A percentile compares a stretch with the other conserved stretches of the same genome.
Evolutionary conservation across 768 basidiomycete genomes (phyloP).

Genomic region (Termitomyces bulborhizus): DNA sequence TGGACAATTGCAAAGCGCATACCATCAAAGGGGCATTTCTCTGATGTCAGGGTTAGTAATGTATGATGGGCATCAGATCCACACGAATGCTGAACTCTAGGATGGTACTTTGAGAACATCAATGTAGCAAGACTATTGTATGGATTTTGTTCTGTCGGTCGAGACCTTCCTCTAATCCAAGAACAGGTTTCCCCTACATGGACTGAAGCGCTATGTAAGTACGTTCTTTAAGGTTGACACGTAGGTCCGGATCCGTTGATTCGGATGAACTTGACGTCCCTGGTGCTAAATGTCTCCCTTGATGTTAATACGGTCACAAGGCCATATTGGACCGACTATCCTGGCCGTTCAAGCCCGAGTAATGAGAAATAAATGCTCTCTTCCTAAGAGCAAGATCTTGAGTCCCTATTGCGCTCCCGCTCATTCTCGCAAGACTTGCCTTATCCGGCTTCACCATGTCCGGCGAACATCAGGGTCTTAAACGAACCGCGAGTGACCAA

Average conservation of each 20-base stretch:
- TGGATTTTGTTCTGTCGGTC: too few relatives aligned
- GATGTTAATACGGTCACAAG: conserved; percentile 14
- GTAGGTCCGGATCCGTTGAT: neutral
- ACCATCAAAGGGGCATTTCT: too few relatives aligned
- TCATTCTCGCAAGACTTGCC: neutral
- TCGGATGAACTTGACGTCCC: neutral
- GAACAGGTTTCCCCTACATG: neutral
- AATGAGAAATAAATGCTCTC: conserved; percentile 5
- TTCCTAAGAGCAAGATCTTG: neutral
- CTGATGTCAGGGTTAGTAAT: too few relatives aligned
- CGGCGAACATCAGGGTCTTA: conserved; percentile 5
- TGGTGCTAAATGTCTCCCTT: neutral
- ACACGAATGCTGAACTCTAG: too few relatives aligned
- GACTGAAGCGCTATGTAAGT: too few relatives aligned
- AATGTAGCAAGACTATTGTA: too few relatives aligned
- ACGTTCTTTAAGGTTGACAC: too few relatives aligned
- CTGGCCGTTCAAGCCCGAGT: conserved; percentile 13
- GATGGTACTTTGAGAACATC: too few relatives aligned
- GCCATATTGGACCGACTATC: conserved; percentile 14
- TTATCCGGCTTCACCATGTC: conserved; percentile 5
- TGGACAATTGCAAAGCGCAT: too few relatives aligned
- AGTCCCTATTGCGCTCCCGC: conserved; percentile 1
- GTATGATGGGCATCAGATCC: too few relatives aligned
- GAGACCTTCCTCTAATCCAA: neutral
- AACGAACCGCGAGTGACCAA: conserved; percentile 17